Evolutionary conservation across 2,329 filamentous ascomycete genomes (phyloP), one percentile per base, ranked within the genome.

Genomic region (Teratosphaeria destructans): DNA sequence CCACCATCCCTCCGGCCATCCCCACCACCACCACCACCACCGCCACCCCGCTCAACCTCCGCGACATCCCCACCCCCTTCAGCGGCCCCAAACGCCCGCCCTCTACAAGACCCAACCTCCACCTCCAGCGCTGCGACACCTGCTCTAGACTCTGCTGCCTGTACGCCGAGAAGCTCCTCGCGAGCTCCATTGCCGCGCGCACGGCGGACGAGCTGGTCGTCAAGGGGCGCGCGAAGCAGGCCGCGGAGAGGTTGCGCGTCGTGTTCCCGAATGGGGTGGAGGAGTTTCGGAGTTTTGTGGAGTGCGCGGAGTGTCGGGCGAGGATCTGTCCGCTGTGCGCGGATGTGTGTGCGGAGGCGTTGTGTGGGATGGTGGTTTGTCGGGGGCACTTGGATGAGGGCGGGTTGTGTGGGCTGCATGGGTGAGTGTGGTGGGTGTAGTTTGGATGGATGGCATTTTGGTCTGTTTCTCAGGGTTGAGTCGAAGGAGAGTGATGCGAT

Each of bases 291-390:
- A 60, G 58, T 26, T 64, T 66, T 52, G 54, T 67, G 59, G 59
- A 53, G 7, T 68, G 66, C 59, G 56, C n/a, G 5, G 57, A 59
- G 16, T 68, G 66, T 49, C 53, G 59, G 37, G 59, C 54, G 55
- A 52, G 58, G 16, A 58, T 66, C 35, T 67, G 65, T 35, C 60
- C 65, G 14, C 35, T 60, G 23, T 67, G 65, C 49, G 57, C 54
- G 16, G 32, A 35, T 5, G 26, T 59, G n/a, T 61, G 60, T 49
- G 29, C 39, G 3, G 60, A 57, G 55, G 23, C 26, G 37, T 26
- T 57, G 23, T 61, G 60, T 43, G 16, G 57, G 26, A 34, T 55
- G 57, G 55, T 61, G 52, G 47, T 59, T 55, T 61, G 60, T 35
- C 49, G 49, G 43, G 49, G 52, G 23, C 57, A 58, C 23, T 23